Evolutionary conservation across 1,284 basidiomycete genomes (phyloP).

Genomic region (Ceratobasidium sp.): DNA sequence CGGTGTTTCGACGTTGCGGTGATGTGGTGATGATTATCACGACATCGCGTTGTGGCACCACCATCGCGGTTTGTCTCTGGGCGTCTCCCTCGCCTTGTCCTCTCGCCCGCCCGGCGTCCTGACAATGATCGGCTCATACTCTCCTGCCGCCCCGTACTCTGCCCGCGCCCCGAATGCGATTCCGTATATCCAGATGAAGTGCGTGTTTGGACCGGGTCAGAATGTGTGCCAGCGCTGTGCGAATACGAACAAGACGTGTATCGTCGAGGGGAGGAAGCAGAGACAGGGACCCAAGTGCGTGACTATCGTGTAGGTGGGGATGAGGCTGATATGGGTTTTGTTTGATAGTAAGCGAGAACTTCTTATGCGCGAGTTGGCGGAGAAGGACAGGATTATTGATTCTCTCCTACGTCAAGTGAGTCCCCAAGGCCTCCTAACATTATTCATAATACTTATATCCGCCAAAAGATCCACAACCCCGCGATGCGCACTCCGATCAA

Average conservation of each 20-base stretch:
- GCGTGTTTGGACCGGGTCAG: constrained; percentile 76
- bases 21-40: background rate
- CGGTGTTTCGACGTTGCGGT: constrained; percentile 7
- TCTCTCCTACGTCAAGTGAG: constrained; percentile 78
- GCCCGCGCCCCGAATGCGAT: background rate
- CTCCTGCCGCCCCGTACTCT: constrained; percentile 10
- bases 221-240: constrained; percentile 68
- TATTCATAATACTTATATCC: background rate
- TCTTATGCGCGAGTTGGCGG: constrained; percentile 81
- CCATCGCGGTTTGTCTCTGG: constrained; percentile 6
- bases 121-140: background rate
- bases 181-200: constrained; percentile 75
- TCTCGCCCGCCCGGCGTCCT: constrained; percentile 21
- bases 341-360: constrained; percentile 80
- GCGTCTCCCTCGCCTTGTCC: constrained; percentile 43
- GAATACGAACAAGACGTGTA: constrained; percentile 70
- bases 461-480: constrained; percentile 51
- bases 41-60: no score
- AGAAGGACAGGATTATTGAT: constrained; percentile 87
- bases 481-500: constrained; percentile 47
- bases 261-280: constrained; percentile 82
- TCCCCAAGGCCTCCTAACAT: background rate
- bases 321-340: constrained; percentile 49
- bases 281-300: constrained; percentile 81
- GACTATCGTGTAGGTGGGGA: no score